Evolutionary conservation across 2,329 filamentous ascomycete species (phyloP), one percentile per base, ranked within the genome.

Genomic region (Trichophyton equinum): DNA sequence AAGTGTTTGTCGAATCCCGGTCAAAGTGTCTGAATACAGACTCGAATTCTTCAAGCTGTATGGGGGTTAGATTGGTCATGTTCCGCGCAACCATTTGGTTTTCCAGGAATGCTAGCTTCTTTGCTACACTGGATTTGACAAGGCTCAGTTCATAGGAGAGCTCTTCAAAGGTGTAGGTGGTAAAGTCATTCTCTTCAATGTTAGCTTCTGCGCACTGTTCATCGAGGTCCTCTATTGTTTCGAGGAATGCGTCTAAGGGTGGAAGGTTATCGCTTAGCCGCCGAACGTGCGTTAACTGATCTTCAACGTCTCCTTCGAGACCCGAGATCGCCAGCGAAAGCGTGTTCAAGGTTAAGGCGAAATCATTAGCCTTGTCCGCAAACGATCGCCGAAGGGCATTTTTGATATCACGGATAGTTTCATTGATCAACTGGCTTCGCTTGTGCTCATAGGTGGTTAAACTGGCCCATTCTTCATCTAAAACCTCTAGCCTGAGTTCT

Each of bases 181-280:
- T 99, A 74, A 94, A 97, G 77, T 99, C 94, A 74, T 99, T 99
- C 70, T 99, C 94, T 74, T 99, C 94, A 65, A 99, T 96, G 72
- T 99, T 97, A 64, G 94, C 94, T 77, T 97, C 92, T 63, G 86
- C 83, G 72, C 94, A 99, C 75, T 96, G 90, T 65, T 85, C 84
- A 70, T 96, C 91, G 56, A 97, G 82, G 9, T 84, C 84, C 13
- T 85, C 88, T 70, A 99, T 96, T 65, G 90, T 88, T 64, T 89
- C 85, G 46, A 99, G 81, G 71, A 95, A 99, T 63, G 88, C 84
- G 68, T 96, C 91, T n/a, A 99, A 81, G 2, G 92, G 92, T 7
- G 89, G 82, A 11, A 99, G 79, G 69, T 89, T 96, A 65, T 89
- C 85, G 67, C 89, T 90, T 44, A 99, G 82, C 69, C 86, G 86